Conservation (phyloP, 2,329 filamentous ascomycete genomes). For the Penicillium expansum region DNA sequence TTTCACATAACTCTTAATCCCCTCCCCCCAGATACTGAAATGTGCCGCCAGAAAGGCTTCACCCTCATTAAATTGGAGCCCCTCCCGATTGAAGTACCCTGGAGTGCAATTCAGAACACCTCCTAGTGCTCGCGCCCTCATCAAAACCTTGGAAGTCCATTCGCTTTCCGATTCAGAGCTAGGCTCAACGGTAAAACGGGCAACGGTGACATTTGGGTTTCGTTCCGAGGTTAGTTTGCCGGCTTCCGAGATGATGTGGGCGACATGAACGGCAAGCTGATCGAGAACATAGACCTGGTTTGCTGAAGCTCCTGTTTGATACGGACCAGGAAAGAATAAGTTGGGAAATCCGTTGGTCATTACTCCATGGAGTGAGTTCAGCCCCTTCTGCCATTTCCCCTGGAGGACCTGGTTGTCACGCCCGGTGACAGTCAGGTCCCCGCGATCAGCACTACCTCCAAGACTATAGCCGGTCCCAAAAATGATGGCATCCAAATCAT, state of each 20-base stretch:
- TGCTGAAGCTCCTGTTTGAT: slow-evolving; percentile 42
- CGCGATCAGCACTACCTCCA: slow-evolving; percentile 32
- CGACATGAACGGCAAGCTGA: slow-evolving; percentile 42
- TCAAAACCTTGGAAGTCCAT: slow-evolving; percentile 46
- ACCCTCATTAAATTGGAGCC: slow-evolving; percentile 23
- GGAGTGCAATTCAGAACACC: slow-evolving; percentile 53
- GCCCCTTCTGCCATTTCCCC: slow-evolving; percentile 47
- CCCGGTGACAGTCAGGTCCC: slow-evolving; percentile 44
- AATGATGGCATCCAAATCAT: slow-evolving; percentile 50
- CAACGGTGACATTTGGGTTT: background rate
- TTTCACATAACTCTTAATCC: slow-evolving; percentile 33
- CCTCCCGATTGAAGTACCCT: slow-evolving; percentile 53
- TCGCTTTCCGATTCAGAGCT: slow-evolving; percentile 47
- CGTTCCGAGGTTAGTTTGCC: slow-evolving; percentile 6
- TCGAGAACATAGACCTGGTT: slow-evolving; percentile 44
- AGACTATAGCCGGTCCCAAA: slow-evolving; percentile 47
- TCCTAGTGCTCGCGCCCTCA: slow-evolving; percentile 41
- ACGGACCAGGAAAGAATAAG: slow-evolving; percentile 48
- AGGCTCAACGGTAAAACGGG: slow-evolving; percentile 38
- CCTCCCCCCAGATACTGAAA: slow-evolving; percentile 31
- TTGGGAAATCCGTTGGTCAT: slow-evolving; percentile 54
- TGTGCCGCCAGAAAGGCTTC: slow-evolving; percentile 32
- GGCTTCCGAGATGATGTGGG: slow-evolving; percentile 45
- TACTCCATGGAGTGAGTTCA: slow-evolving; percentile 54
- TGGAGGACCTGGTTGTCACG: slow-evolving; percentile 46